These are phyloP conservation scores for Camellia japonica DNA, from an alignment of 148 eudicot species.

Conservation along the genomic window DNA sequence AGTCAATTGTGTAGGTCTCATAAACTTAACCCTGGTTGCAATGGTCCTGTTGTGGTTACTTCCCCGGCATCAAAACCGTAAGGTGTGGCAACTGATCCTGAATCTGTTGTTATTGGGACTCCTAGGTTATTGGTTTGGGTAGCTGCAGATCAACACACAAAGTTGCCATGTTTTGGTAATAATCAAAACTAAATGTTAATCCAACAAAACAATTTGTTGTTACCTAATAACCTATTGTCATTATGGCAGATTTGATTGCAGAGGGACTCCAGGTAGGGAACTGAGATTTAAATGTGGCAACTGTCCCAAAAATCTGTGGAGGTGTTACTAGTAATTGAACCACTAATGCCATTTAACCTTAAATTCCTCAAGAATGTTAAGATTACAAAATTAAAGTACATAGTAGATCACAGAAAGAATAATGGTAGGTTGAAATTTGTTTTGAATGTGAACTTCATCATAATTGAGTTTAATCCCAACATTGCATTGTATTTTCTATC, in stretches of 20 bases:
- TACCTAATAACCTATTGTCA: constrained; percentile 58
- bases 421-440: no score
- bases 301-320: constrained; percentile 69
- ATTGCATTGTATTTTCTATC: no score
- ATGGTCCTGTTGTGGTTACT: constrained; percentile 49
- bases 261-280: constrained; percentile 66
- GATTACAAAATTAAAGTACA: no score
- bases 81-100: constrained; percentile 52
- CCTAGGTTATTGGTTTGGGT: constrained; percentile 51
- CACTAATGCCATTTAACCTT: no score
- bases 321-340: no score
- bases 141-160: constrained; percentile 32
- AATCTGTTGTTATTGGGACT: constrained; percentile 38
- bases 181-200: not conserved
- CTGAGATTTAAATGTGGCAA: constrained; percentile 56
- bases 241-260: constrained; percentile 68
- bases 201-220: not conserved
- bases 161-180: not conserved
- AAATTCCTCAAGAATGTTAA: no score
- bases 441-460: no score
- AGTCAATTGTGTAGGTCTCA: constrained; percentile 47
- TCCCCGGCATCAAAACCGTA: constrained; percentile 76
- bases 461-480: no score
- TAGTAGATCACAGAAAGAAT: no score
- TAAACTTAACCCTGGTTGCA: constrained; percentile 61